phyloP scores from a whole-genome alignment of 306 rosid species.

The Acacia melanoxylon region DNA sequence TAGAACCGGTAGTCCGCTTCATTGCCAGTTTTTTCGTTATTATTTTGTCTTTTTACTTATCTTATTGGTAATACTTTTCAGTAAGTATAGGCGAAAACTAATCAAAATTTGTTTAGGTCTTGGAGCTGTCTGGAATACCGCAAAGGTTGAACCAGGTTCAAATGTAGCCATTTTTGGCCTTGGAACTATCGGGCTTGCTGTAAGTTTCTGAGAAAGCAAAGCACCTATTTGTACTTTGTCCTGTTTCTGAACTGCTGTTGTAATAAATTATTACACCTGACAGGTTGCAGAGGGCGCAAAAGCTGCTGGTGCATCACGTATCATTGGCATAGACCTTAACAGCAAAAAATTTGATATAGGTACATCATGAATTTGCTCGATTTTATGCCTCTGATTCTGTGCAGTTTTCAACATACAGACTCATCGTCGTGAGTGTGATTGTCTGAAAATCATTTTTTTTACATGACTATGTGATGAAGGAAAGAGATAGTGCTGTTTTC shows the following conservation, averaged over 20 bases:
- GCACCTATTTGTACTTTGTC: constrained; percentile 12
- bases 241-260: constrained; percentile 16
- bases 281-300: constrained; percentile 99
- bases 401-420: neutral
- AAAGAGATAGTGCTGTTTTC: neutral
- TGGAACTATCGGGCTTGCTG: constrained; percentile 95
- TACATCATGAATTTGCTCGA: constrained; percentile 33
- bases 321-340: constrained; percentile 88
- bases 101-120: constrained; percentile 54
- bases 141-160: constrained; percentile 90
- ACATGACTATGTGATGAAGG: neutral
- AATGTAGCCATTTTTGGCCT: constrained; percentile 90
- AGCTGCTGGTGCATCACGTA: constrained; percentile 88
- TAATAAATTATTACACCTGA: constrained; percentile 25
- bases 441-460: neutral
- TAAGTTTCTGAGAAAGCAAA: constrained; percentile 44
- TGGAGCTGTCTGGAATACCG: constrained; percentile 99
- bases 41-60: neutral
- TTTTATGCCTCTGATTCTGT: neutral
- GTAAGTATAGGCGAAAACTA: neutral
- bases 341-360: constrained; percentile 79
- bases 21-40: neutral
- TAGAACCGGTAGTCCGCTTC: neutral
- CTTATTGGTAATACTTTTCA: neutral
- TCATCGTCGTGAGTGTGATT: neutral